These are phyloP conservation scores for Rubus idaeus DNA, from an alignment of 306 rosid genomes.

Conservation along the genomic window DNA sequence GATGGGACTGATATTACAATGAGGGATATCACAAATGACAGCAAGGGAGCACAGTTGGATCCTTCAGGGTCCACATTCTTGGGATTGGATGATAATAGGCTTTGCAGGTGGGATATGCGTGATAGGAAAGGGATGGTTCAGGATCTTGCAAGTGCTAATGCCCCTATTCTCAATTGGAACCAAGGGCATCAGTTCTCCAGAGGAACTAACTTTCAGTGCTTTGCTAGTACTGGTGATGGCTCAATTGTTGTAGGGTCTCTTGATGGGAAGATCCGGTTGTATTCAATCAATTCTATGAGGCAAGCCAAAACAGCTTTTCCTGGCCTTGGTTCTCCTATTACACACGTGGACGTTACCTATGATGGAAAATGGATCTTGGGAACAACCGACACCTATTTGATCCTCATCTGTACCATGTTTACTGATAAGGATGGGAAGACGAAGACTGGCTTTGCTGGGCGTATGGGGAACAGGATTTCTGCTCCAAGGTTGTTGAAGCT, in stretches of 20 bases:
- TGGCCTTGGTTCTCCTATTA: constrained; percentile 93
- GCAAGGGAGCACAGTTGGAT: constrained; percentile 90
- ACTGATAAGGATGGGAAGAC: constrained; percentile 82
- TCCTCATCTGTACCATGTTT: constrained; percentile 77
- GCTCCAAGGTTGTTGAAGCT: constrained; percentile 96
- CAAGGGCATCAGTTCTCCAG: constrained; percentile 95
- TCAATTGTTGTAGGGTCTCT: constrained; percentile 93
- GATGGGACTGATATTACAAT: constrained; percentile 92
- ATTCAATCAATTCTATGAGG: constrained; percentile 83
- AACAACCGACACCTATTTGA: constrained; percentile 76
- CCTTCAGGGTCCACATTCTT: constrained; percentile 91
- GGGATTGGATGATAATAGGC: constrained; percentile 96
- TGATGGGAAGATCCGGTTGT: constrained; percentile 91
- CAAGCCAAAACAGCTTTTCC: constrained; percentile 94
- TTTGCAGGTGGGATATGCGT: constrained; percentile 99
- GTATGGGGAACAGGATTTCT: constrained; percentile 91
- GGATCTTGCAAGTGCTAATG: constrained; percentile 55
- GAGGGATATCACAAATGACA: constrained; percentile 89
- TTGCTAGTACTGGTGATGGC: constrained; percentile 96
- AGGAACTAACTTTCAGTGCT: constrained; percentile 95
- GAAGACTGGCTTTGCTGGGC: constrained; percentile 83
- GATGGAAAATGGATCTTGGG: constrained; percentile 99
- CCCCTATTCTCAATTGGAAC: constrained; percentile 84
- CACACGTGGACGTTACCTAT: constrained; percentile 89
- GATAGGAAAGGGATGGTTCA: constrained; percentile 92